phyloP scores from a whole-genome alignment of 1,284 basidiomycete species.

The Nidula niveotomentosa region DNA sequence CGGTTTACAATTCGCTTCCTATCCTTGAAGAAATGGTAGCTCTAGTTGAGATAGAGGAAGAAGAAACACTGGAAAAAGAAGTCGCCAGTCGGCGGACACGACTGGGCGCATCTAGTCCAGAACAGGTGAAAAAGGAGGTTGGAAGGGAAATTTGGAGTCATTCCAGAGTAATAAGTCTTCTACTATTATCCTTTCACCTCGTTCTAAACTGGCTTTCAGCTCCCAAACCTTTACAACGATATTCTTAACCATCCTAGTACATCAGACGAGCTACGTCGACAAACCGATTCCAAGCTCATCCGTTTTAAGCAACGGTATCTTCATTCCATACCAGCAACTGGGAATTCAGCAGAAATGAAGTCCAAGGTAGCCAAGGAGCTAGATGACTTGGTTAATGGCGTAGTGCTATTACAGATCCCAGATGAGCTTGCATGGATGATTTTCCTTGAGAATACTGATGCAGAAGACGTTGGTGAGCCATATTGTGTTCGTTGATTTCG shows the following conservation, averaged over 20 bases:
- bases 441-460: slow-evolving; percentile 78
- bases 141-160: slow-evolving; percentile 57
- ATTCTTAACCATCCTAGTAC: slow-evolving; percentile 77
- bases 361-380: slow-evolving; percentile 55
- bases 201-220: slow-evolving; percentile 31
- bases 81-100: slow-evolving; percentile 77
- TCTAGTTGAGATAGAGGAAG: slow-evolving; percentile 63
- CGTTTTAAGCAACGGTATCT: slow-evolving; percentile 60
- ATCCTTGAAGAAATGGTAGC: slow-evolving; percentile 67
- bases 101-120: slow-evolving; percentile 67
- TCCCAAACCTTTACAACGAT: slow-evolving; percentile 72
- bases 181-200: neutral
- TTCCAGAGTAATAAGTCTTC: slow-evolving; percentile 49
- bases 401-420: slow-evolving; percentile 71
- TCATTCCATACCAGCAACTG: slow-evolving; percentile 46
- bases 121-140: slow-evolving; percentile 69
- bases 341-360: slow-evolving; percentile 47
- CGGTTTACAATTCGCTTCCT: slow-evolving; percentile 70
- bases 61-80: slow-evolving; percentile 55
- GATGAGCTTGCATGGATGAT: slow-evolving; percentile 82
- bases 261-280: slow-evolving; percentile 67
- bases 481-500: too few relatives aligned
- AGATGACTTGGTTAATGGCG: slow-evolving; percentile 68
- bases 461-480: slow-evolving; percentile 58
- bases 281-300: slow-evolving; percentile 72